These are phyloP conservation scores for Globisporangium orthogonon DNA, from an alignment of 352 stramenopile species.

Conservation along the genomic window DNA sequence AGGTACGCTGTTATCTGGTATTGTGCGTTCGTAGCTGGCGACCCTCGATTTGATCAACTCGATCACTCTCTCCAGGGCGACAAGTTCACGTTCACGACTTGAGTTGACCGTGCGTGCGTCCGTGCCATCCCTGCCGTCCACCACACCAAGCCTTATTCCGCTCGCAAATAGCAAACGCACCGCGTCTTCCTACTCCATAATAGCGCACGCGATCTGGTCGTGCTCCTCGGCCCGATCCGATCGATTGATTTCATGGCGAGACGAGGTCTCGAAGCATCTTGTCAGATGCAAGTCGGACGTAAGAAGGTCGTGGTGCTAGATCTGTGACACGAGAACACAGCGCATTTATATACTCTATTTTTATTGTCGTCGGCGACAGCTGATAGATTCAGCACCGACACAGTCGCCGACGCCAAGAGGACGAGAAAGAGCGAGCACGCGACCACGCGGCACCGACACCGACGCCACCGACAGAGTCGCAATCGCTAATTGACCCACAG, in stretches of 20 bases:
- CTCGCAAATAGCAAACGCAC: not conserved
- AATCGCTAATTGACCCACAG: slow-evolving; percentile 8
- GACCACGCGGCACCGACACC: not conserved
- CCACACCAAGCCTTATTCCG: not conserved
- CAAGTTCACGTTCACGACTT: slow-evolving; percentile 74
- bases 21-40: not conserved
- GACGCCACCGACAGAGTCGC: not conserved
- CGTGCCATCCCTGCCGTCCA: no score
- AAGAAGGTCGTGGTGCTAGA: not conserved
- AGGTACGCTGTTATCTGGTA: slow-evolving; percentile 27
- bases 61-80: slow-evolving; percentile 34
- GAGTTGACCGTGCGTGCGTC: slow-evolving; percentile 6
- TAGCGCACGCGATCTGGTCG: no score
- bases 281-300: not conserved
- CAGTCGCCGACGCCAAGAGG: not conserved
- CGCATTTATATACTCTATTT: slow-evolving; percentile 5
- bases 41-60: not conserved
- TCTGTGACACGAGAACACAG: slow-evolving; percentile 13
- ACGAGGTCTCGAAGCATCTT: not conserved
- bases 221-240: no score
- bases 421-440: not conserved
- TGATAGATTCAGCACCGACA: slow-evolving; percentile 4
- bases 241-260: no score
- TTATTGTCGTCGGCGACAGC: not conserved
- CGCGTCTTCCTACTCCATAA: not conserved